Evolutionary conservation across 2,329 filamentous ascomycete species (phyloP), one percentile per base, ranked within the genome.

Genomic region (Thyridium curvatum): DNA sequence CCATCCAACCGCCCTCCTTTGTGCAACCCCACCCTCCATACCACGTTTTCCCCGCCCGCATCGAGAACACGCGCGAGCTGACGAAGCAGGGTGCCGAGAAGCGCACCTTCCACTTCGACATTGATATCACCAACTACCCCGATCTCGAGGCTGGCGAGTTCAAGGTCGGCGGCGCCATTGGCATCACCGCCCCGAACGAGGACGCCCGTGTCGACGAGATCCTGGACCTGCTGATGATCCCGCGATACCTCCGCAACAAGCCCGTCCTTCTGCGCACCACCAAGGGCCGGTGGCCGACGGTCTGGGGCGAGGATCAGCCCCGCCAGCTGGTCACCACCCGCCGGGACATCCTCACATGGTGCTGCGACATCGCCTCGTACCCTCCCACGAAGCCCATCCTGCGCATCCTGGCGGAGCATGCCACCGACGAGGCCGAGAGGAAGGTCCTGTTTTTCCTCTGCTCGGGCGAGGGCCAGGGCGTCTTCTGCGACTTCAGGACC

Each of bases 11-110:
- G 14, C 93, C 93, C 7, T 74, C 72, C 42, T 98, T 90, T 54
- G 90, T 98, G 39, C 88, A 95, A 58, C 93, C 93, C 18, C 93
- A 98, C 59, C 88, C 88, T 41, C 93, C 93, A 0, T 93, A 94
- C 62, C 74, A 91, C 48, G 89, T 97, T 44, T 94, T 86, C 62
- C 84, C 89, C 1, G 90, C 91, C n/a, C 87, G 82, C 46, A 77
- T 98, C 34, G 84, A 88, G 62, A 82, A 82, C 52, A 79, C 88
- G 3, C 83, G 93, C 40, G 89, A 95, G 62, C 68, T 98, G 56
- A 98, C 93, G 12, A 84, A 79, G 57, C 71, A 78, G 17, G 91
- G 91, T 16, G 93, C 93, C 5, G 88, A 95, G 70, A 98, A 98
- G 77, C 78, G 91, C 44, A 98, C 93, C 0, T 95, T 91, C 60